Conservation (phyloP, 2,329 filamentous ascomycete genomes). For the Neurospora sp. region DNA sequence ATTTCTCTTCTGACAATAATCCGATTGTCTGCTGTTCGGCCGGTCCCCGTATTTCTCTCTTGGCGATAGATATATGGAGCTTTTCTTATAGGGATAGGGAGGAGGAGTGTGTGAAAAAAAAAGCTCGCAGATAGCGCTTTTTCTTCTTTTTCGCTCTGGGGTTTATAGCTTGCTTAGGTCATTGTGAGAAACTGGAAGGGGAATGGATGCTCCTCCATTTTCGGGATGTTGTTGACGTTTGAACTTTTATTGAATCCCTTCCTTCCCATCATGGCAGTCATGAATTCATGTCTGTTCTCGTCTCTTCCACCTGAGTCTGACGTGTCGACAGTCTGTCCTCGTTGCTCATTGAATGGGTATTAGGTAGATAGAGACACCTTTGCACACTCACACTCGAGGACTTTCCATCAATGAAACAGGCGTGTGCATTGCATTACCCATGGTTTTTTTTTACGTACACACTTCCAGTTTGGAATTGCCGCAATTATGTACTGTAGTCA, state of each 20-base stretch:
- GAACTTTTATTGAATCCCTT: not conserved
- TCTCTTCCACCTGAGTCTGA: not conserved
- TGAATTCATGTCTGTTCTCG: not conserved
- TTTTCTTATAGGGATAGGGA: not conserved
- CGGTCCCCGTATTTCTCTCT: not conserved
- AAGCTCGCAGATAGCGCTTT: not conserved
- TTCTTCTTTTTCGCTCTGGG: not conserved
- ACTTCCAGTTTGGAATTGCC: not conserved
- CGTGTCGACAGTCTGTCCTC: not conserved
- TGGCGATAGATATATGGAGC: not conserved
- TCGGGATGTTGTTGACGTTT: not conserved
- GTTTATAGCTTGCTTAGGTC: not conserved
- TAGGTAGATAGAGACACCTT: not conserved
- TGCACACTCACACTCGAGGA: not conserved
- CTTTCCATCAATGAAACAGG: not conserved
- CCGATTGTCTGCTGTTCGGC: not conserved
- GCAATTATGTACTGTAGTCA: not conserved
- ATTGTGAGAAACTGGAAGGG: not conserved
- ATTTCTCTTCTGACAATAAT: not conserved
- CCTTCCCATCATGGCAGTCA: not conserved
- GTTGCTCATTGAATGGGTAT: not conserved
- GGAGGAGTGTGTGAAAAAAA: not conserved
- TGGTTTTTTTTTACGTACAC: not conserved
- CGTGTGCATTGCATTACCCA: not conserved
- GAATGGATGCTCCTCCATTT: not conserved